Evolutionary conservation across 225 moss, liverwort and hornwort species (phyloP).

Genomic region (Bryum argenteum): DNA sequence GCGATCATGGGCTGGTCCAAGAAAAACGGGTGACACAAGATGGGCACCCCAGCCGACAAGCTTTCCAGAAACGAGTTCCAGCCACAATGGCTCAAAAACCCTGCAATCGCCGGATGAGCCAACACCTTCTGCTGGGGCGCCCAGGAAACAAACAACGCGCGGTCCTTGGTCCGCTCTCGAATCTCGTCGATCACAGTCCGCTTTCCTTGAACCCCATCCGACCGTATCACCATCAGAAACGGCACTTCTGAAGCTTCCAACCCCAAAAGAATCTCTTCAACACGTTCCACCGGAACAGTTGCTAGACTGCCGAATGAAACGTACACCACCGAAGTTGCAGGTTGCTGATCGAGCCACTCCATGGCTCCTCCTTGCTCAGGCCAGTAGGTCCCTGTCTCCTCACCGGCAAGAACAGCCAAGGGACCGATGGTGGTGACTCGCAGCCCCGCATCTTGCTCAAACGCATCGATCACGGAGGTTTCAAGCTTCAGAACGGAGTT

Average conservation of each 20-base stretch:
- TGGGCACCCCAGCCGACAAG: conserved; percentile 27
- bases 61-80: conserved; percentile 37
- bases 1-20: conserved; percentile 34
- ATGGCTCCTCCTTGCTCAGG: conserved; percentile 22
- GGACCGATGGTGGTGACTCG: conserved; percentile 23
- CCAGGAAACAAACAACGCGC: conserved; percentile 8
- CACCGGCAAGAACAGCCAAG: not conserved
- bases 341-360: conserved; percentile 20
- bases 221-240: conserved; percentile 25
- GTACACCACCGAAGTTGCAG: conserved; percentile 21
- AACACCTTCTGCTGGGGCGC: conserved; percentile 27
- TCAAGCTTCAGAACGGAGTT: conserved; percentile 24
- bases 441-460: conserved; percentile 10
- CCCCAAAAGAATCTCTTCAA: conserved; percentile 18
- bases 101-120: conserved; percentile 19
- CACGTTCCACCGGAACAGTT: not conserved
- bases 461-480: not conserved
- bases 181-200: not conserved
- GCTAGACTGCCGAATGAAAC: conserved; percentile 27
- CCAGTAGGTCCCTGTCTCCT: conserved; percentile 18
- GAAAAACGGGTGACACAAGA: conserved; percentile 17
- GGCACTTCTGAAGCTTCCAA: conserved; percentile 26
- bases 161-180: conserved; percentile 22
- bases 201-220: not conserved
- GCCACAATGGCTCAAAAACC: conserved; percentile 27